Evolutionary conservation across 441 rosid species (phyloP).

Genomic region (Populus hybrid): DNA sequence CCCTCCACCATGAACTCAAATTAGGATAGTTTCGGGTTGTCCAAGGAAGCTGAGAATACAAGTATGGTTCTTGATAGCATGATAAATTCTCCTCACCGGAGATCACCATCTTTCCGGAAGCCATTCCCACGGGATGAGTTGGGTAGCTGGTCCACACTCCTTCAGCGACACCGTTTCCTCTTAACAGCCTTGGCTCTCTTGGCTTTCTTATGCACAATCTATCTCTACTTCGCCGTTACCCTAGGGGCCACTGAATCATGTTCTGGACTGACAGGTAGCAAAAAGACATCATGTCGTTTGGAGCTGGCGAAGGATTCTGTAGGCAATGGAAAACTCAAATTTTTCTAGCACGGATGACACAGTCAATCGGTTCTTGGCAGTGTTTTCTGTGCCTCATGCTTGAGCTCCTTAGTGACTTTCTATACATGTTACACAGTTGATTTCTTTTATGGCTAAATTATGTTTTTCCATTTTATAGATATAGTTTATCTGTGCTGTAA

Average conservation of each 20-base stretch:
- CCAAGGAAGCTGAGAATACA: conserved; percentile 10
- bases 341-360: conserved; percentile 33
- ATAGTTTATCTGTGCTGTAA: too few relatives aligned
- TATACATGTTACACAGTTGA: too few relatives aligned
- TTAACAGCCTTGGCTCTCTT: conserved; percentile 70
- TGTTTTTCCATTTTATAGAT: too few relatives aligned
- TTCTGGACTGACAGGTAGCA: conserved; percentile 52
- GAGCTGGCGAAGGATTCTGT: conserved; percentile 45
- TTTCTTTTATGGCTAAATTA: too few relatives aligned
- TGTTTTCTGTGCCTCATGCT: not conserved
- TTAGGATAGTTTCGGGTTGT: conserved; percentile 27
- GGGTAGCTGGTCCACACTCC: conserved; percentile 73
- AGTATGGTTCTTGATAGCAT: conserved; percentile 70
- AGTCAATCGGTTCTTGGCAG: not conserved
- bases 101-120: conserved; percentile 62
- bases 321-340: conserved; percentile 63
- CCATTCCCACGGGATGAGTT: conserved; percentile 61
- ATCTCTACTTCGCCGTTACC: conserved; percentile 88
- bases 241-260: conserved; percentile 60
- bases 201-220: conserved; percentile 77
- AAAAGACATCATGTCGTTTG: conserved; percentile 54
- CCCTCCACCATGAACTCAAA: not conserved
- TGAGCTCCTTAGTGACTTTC: not conserved
- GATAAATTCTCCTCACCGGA: conserved; percentile 72
- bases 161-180: conserved; percentile 75